These are phyloP conservation scores for Calocera viscosa DNA, from an alignment of 768 basidiomycete genomes.

Conservation along the genomic window DNA sequence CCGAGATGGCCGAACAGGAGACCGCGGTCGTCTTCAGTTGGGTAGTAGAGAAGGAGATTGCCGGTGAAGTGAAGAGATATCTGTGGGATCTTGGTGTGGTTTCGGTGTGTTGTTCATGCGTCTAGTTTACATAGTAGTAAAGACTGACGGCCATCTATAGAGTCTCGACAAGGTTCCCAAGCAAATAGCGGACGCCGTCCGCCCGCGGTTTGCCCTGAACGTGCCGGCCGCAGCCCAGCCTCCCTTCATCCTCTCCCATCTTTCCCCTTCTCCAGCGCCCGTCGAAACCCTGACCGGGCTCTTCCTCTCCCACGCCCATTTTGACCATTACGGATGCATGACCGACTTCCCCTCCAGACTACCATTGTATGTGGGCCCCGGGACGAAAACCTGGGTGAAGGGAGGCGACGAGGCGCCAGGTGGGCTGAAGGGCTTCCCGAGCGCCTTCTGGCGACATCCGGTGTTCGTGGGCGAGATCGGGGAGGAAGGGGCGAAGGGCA, in stretches of 20 bases:
- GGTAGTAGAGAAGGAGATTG: constrained; percentile 18
- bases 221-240: constrained; percentile 13
- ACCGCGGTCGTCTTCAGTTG: constrained; percentile 13
- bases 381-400: constrained; percentile 16
- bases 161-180: not conserved
- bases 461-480: constrained; percentile 17
- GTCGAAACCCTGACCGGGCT: constrained; percentile 14
- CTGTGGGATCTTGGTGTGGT: constrained; percentile 21
- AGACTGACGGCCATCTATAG: not conserved
- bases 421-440: constrained; percentile 13
- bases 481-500: not conserved
- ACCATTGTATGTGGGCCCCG: constrained; percentile 15
- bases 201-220: not conserved
- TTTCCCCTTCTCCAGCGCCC: constrained; percentile 11
- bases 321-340: constrained; percentile 19
- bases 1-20: constrained; percentile 14
- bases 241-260: constrained; percentile 14
- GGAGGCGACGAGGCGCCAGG: constrained; percentile 14
- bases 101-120: not conserved
- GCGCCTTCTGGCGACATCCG: constrained; percentile 18
- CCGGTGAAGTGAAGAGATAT: constrained; percentile 10
- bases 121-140: not conserved
- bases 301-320: constrained; percentile 18
- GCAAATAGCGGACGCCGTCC: not conserved
- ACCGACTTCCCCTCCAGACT: constrained; percentile 15